A percentile compares a stretch with the other conserved stretches of the same genome.
Conservation (phyloP, 441 rosid species). For the Viola pubescens region DNA sequence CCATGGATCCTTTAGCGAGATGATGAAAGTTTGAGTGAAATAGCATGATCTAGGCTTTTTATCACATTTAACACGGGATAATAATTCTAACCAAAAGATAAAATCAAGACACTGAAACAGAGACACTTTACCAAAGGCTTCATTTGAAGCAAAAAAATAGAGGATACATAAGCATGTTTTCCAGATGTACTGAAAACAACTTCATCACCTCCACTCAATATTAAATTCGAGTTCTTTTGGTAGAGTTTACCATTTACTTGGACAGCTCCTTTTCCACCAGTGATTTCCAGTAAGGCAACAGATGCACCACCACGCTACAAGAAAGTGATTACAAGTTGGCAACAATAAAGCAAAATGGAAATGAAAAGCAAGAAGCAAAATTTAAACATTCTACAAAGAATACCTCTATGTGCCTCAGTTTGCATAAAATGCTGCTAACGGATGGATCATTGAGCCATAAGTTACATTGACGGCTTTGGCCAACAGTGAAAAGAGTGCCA, state of each 20-base stretch:
- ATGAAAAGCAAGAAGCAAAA: background rate
- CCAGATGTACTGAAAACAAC: conserved; percentile 62
- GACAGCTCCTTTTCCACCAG: conserved; percentile 79
- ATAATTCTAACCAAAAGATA: background rate
- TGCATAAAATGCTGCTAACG: conserved; percentile 54
- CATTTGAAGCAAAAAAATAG: background rate
- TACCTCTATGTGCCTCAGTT: conserved; percentile 78
- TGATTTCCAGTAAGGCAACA: conserved; percentile 58
- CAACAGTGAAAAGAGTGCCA: conserved; percentile 58
- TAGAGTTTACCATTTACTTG: conserved; percentile 70
- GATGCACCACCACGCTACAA: conserved; percentile 62
- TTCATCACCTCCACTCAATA: conserved; percentile 85
- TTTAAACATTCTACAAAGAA: background rate
- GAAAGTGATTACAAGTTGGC: background rate
- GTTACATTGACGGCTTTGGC: conserved; percentile 68
- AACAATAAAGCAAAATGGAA: background rate
- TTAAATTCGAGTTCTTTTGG: conserved; percentile 39
- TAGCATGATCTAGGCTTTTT: conserved; percentile 10
- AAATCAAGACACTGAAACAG: background rate
- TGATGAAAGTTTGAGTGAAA: conserved; percentile 8
- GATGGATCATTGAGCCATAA: conserved; percentile 63
- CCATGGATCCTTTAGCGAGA: conserved; percentile 2
- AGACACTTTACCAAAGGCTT: background rate
- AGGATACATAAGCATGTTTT: conserved; percentile 98
- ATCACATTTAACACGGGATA: background rate